A percentile compares a stretch with the other conserved stretches of the same genome.
phyloP scores from a whole-genome alignment of 441 rosid species.

The Syzygium syzygioides region DNA sequence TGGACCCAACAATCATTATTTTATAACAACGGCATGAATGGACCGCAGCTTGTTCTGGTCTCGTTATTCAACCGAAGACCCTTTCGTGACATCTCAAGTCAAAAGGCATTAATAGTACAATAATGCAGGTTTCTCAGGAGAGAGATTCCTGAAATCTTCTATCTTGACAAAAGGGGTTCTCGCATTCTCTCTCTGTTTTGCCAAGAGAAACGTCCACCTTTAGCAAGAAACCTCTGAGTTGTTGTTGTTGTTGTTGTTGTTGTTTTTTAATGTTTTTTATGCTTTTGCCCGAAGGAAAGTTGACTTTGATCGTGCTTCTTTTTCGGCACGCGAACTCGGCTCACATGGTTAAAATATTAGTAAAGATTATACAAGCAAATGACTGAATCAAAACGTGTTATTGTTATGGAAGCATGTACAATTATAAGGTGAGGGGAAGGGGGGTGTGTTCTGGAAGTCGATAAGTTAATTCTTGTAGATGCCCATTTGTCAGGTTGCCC shows the following conservation, averaged over 20 bases:
- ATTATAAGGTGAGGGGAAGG: not conserved
- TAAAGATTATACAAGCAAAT: not conserved
- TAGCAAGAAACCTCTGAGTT: not conserved
- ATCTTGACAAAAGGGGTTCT: not conserved
- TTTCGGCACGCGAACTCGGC: not conserved
- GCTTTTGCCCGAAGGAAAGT: not conserved
- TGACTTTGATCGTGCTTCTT: not conserved
- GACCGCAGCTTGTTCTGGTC: not conserved
- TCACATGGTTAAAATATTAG: not conserved
- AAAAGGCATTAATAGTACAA: accelerated
- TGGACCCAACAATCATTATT: not conserved
- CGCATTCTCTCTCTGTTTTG: not conserved
- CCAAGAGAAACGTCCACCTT: not conserved
- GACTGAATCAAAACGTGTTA: not conserved
- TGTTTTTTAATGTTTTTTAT: not conserved
- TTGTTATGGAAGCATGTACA: not conserved
- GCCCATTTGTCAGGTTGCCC: not conserved
- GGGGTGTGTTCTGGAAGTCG: not conserved
- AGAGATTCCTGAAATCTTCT: not conserved
- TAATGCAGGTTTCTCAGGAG: not conserved
- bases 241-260: too few species aligned
- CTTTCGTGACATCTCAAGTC: not conserved
- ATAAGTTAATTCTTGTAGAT: not conserved
- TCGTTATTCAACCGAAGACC: not conserved
- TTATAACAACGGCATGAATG: not conserved